phyloP scores from a whole-genome alignment of 2,329 filamentous ascomycete genomes.

The Phialemoniopsis sp. region DNA sequence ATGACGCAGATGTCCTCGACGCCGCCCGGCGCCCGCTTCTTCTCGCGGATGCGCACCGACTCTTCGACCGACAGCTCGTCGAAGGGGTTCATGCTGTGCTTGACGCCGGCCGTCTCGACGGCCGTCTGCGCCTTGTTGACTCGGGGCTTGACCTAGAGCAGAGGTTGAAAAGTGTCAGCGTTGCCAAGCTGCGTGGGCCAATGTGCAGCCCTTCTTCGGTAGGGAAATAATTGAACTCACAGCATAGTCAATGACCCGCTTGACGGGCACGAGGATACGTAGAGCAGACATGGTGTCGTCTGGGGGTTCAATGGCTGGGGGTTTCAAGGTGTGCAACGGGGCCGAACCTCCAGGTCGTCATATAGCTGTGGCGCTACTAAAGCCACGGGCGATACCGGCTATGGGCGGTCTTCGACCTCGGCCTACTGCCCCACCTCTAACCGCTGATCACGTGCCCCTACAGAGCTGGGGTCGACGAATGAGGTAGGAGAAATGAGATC shows the following conservation, averaged over 20 bases:
- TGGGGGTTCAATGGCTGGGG: constrained; percentile 14
- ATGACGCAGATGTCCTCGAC: constrained; percentile 92
- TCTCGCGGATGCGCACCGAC: constrained; percentile 89
- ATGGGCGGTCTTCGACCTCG: too few species aligned
- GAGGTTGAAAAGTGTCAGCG: constrained; percentile 5
- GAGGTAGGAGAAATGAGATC: too few species aligned
- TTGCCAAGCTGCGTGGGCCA: background rate
- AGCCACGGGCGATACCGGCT: too few species aligned
- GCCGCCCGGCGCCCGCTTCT: constrained; percentile 64
- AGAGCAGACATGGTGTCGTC: constrained; percentile 56
- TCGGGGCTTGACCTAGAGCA: constrained; percentile 58
- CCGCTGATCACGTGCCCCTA: too few species aligned
- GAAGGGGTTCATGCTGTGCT: constrained; percentile 98
- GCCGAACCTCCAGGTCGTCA: too few species aligned
- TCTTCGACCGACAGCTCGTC: constrained; percentile 98
- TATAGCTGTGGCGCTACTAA: too few species aligned
- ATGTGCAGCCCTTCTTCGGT: background rate
- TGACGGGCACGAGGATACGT: constrained; percentile 75
- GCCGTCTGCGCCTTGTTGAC: constrained; percentile 74
- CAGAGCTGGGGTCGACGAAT: too few species aligned
- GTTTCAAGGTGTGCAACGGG: background rate
- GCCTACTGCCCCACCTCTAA: too few species aligned
- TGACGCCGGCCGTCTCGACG: constrained; percentile 88
- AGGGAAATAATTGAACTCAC: constrained; percentile 40
- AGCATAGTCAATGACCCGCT: constrained; percentile 84